Conservation (phyloP, 352 stramenopile genomes). For the Globisporangium canariense region DNA sequence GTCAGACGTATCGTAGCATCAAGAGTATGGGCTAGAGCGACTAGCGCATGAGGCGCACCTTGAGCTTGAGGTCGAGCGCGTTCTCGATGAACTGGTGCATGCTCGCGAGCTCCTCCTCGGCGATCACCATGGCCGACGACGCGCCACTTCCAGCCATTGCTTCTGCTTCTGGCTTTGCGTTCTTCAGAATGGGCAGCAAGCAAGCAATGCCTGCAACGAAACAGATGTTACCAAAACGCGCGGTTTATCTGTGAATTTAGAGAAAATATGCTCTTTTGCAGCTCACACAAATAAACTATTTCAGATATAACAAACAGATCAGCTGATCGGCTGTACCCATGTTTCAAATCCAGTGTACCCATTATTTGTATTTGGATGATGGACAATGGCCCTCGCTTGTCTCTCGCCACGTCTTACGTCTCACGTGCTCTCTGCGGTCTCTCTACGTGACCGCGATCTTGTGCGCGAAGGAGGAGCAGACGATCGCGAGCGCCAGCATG, state of each 20-base stretch:
- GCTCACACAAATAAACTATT: no score
- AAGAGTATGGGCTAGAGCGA: no score
- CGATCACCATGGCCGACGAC: conserved; percentile 1
- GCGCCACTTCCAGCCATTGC: conserved; percentile 21
- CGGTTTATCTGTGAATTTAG: no score
- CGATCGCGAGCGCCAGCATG: conserved; percentile 79
- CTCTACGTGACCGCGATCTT: conserved; percentile 81
- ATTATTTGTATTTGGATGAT: no score
- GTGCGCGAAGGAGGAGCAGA: conserved; percentile 79
- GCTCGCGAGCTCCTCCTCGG: conserved; percentile 59
- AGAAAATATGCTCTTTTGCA: no score
- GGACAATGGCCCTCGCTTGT: no score
- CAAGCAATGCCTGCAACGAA: no score
- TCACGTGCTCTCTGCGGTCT: neutral
- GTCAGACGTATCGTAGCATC: neutral
- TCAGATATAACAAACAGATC: no score
- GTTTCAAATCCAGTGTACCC: no score
- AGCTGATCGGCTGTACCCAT: no score
- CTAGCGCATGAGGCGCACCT: conserved; percentile 27
- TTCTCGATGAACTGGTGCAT: conserved; percentile 86
- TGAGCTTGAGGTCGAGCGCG: conserved; percentile 73
- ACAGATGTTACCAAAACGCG: no score
- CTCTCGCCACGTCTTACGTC: no score
- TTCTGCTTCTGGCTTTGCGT: neutral
- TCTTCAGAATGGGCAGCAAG: neutral